Evolutionary conservation across 257 asterid genomes (phyloP).

Genomic region (Dorcoceras hygrometricum): DNA sequence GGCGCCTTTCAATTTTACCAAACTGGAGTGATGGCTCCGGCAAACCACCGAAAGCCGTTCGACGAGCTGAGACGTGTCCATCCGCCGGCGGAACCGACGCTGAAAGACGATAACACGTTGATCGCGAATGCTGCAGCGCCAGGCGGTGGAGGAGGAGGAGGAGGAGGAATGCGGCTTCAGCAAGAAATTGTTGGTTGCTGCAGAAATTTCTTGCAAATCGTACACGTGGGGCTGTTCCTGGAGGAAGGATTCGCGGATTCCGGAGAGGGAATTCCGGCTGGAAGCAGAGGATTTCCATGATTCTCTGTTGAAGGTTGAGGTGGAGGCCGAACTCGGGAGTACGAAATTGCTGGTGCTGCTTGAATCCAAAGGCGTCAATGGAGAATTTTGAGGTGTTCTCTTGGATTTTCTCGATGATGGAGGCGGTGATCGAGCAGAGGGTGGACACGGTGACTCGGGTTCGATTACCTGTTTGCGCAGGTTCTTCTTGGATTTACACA

Average conservation of each 20-base stretch:
- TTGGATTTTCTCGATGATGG: slow-evolving; percentile 31
- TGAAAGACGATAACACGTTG: slow-evolving; percentile 49
- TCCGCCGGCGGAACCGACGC: slow-evolving; percentile 64
- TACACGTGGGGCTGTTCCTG: slow-evolving; percentile 58
- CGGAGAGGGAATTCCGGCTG: slow-evolving; percentile 33
- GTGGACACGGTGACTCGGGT: slow-evolving; percentile 25
- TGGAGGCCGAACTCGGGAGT: slow-evolving; percentile 53
- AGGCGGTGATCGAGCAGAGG: slow-evolving; percentile 24
- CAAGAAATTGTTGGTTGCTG: slow-evolving; percentile 57
- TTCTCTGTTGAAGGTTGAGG: slow-evolving; percentile 48
- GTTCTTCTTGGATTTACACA: slow-evolving; percentile 63
- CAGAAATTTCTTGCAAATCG: slow-evolving; percentile 49
- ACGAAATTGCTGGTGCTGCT: slow-evolving; percentile 40
- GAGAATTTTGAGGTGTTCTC: slow-evolving; percentile 28
- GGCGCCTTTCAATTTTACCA: slow-evolving; percentile 67
- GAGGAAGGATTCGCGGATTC: slow-evolving; percentile 52
- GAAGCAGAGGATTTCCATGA: slow-evolving; percentile 41
- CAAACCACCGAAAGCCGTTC: slow-evolving; percentile 60
- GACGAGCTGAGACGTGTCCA: slow-evolving; percentile 49
- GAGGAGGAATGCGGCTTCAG: slow-evolving; percentile 47
- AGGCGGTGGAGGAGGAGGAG: slow-evolving; percentile 64
- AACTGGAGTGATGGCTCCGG: slow-evolving; percentile 76
- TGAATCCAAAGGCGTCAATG: slow-evolving; percentile 25
- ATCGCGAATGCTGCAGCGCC: slow-evolving; percentile 61
- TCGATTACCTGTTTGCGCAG: slow-evolving; percentile 31